Base-by-base conservation (phyloP, 2,329 filamentous ascomycete species). In the Talaromyces marneffei region DNA sequence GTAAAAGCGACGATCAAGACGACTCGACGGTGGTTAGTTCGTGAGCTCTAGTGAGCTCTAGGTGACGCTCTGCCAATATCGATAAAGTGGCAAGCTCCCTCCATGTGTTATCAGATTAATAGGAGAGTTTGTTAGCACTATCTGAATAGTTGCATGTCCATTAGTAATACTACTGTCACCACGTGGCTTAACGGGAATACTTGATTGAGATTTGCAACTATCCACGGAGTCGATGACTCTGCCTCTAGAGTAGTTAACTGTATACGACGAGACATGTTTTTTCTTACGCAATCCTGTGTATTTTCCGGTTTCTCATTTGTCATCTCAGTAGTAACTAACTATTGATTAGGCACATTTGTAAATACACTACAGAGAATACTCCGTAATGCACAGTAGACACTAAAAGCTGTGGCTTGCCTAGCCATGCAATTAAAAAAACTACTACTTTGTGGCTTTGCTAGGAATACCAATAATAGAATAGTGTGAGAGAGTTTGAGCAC, bases 1-100 rank as follows among this genome's bases (percentile, higher is more conserved):
- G 63, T 52, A 6, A 62, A 48, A 10, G 40, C 39, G 37, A 58
- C 63, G 12, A 63, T 61, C 4, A 62, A 66, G 57, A 20, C 20
- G 20, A 37, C 44, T 46, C 55, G 16, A 35, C 25, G 3, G n/a
- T n/a, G 18, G 33, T 18, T 16, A 7, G 18, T 44, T 12, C 20
- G 5, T 44, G 40, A 44, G 20, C n/a, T n/a, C n/a, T n/a, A n/a
- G n/a, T n/a, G n/a, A n/a, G 10, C 25, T 42, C 18, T 16, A 25
- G n/a, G 40, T 44, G 25, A 44, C 10, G 12, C 18, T 44, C 37
- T n/a, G 10, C 37, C 7, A n/a, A 20, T 8, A 40, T 18, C 18
- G 10, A 25, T 16, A 25, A 44, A 20, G 9, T 9, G 8, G 40
- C 18, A 7, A 20, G 16, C 20, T 44, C 40, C 25, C 20, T 44